These are phyloP conservation scores for Pleurotus sapidus DNA, from an alignment of 768 basidiomycete genomes.

Conservation along the genomic window DNA sequence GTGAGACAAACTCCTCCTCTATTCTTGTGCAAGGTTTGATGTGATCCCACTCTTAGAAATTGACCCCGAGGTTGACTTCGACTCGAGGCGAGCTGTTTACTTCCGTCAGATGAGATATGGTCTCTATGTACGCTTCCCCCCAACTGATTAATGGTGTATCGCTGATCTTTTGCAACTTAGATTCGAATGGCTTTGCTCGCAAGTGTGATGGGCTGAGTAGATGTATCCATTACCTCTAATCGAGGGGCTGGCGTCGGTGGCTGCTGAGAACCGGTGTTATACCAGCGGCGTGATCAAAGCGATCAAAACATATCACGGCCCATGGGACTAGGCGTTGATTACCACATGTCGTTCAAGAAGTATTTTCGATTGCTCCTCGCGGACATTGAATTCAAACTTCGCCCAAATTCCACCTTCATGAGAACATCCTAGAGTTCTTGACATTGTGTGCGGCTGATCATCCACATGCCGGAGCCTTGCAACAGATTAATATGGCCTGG, in stretches of 20 bases:
- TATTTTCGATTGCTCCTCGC: no score
- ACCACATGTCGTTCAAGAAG: no score
- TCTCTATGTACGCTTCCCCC: constrained; percentile 71
- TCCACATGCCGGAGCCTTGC: no score
- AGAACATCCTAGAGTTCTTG: no score
- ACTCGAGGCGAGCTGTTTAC: constrained; percentile 89
- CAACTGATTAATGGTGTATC: background rate
- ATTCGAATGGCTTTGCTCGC: constrained; percentile 81
- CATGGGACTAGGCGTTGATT: no score
- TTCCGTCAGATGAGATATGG: constrained; percentile 99
- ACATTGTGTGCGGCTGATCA: no score
- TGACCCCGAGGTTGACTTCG: constrained; percentile 97
- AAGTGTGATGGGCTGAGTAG: constrained; percentile 44
- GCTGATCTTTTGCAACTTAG: constrained; percentile 26
- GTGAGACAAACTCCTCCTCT: constrained; percentile 32
- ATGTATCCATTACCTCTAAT: background rate
- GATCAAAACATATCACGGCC: background rate
- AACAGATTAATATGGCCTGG: background rate
- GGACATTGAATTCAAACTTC: no score
- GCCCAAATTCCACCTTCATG: no score
- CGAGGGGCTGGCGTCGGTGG: background rate
- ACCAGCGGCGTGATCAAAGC: background rate
- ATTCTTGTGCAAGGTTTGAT: background rate
- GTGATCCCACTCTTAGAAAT: constrained; percentile 64
- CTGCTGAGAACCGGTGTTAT: background rate